Conservation (phyloP, 345 rosid species). For the Linum trigynum region DNA sequence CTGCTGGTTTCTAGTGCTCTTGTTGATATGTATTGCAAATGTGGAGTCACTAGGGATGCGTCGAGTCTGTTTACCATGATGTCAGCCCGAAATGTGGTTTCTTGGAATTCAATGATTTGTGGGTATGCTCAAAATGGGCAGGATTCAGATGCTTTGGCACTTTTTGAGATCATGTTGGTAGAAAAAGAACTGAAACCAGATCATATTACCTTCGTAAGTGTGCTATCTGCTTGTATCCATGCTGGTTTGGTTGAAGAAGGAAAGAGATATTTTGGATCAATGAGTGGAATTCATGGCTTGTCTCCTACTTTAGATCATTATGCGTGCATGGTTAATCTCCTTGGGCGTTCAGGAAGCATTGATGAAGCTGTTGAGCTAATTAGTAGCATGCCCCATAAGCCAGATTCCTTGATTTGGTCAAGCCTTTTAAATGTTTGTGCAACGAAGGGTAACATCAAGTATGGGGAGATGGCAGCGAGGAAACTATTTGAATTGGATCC, state of each 20-base stretch:
- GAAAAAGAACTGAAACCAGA: slow-evolving; percentile 38
- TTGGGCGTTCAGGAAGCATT: slow-evolving; percentile 40
- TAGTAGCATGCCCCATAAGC: slow-evolving; percentile 32
- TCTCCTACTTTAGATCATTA: slow-evolving; percentile 38
- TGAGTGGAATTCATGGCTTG: slow-evolving; percentile 29
- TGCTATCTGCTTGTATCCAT: slow-evolving; percentile 53
- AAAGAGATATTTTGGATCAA: slow-evolving; percentile 38
- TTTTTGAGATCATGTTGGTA: slow-evolving; percentile 37
- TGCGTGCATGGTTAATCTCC: slow-evolving; percentile 45
- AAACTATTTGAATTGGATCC: slow-evolving; percentile 41
- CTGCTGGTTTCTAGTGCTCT: slow-evolving; percentile 50
- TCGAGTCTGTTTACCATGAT: slow-evolving; percentile 29
- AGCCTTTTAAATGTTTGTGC: slow-evolving; percentile 40
- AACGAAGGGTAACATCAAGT: slow-evolving; percentile 28
- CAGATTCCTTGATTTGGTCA: slow-evolving; percentile 45
- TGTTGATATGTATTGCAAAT: slow-evolving; percentile 48
- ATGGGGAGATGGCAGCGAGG: slow-evolving; percentile 49
- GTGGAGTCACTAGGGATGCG: slow-evolving; percentile 42
- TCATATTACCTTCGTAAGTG: slow-evolving; percentile 36
- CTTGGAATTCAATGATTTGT: slow-evolving; percentile 53
- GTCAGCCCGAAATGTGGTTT: slow-evolving; percentile 33
- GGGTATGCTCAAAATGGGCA: slow-evolving; percentile 52
- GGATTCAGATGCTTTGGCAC: slow-evolving; percentile 39
- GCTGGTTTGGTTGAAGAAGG: slow-evolving; percentile 44
- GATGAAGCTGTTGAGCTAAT: slow-evolving; percentile 37